Base-by-base conservation (phyloP, 2,329 filamentous ascomycete genomes). In the Cercospora berteroae region DNA sequence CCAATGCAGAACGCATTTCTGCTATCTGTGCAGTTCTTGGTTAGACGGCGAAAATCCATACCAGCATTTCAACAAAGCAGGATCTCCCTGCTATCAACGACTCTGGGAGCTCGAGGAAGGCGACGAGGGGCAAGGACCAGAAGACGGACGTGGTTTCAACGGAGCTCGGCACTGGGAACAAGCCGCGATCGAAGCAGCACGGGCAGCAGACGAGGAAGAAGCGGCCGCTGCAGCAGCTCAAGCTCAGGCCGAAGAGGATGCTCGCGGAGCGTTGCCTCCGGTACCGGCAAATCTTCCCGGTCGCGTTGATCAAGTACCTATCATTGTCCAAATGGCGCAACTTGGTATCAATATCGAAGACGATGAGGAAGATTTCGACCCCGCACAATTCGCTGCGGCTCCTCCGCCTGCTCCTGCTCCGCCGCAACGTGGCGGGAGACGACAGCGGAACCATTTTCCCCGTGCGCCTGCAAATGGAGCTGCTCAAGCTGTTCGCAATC, bases 11-110 rank as follows among this genome's bases (percentile, higher is more conserved):
- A 91, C 92, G 2, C 94, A 98, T 79, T 98, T 97, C 78, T 99
- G 95, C 81, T 98, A 98, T 73, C 85, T 98, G 1, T 98, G 95
- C 77, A 90, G 90, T 0, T 86, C 89, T n/a, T 98, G 92, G 91
- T 84, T 99, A 50, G 86, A 90, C 65, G 87, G 91, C 0, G 83
- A 82, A 18, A 95, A 97, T 73, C 94, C 94, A 1, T 98, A 98
- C 76, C 81, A 85, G 64, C 95, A 99, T 78, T 99, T 94, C 82
- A 97, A 97, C 76, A 84, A 87, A 61, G 83, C 86, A 16, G 91
- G 88, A 1, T 82, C 83, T 10, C 68, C 67, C 0, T 99, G 95
- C 77, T 96, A 90, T 75, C 90, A 91, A 84, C 88, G 92, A 4
- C 83, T 99, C 2, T 98, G 94, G 93, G 95, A 97, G 75, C 81